Base-by-base conservation (phyloP, 2,329 filamentous ascomycete genomes). In the Sporothrix curviconia region DNA sequence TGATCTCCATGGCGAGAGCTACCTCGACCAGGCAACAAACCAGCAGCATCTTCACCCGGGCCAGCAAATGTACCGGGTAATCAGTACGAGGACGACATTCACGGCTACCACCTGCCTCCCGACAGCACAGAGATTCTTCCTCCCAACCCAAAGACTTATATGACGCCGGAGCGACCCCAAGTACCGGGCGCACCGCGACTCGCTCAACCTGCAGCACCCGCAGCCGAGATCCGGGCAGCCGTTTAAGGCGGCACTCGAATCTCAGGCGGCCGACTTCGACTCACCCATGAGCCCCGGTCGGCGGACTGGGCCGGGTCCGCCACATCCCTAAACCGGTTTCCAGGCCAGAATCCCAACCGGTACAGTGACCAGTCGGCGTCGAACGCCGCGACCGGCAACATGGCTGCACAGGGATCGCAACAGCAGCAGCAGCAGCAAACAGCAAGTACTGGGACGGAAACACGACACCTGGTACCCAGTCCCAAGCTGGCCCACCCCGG, bases 141-240 rank as follows among this genome's bases (percentile, higher is more conserved):
- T 15, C 76, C 76, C 0, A 77, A 78, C 3, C 73, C 82, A 6
- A 76, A 80, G 42, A 76, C 78, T 2, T 81, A 81, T 58, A 77
- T 80, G 66, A 78, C 78, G 4, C 74, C 76, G 30, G 85, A 82
- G 65, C n/a, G 86, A 91, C 64, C 87, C 88, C 47, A 92, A 92
- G 70, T 92, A 92, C 70, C 86, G 87, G 70, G 87, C 87, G 57
- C 87, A 92, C 69, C 85, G 89, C 64, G 89, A 92, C 72, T 91
- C 87, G 25, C 70, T 92, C 57, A 90, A 90, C 65, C 74, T 92
- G 39, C 84, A 90, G 67, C 89, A 92, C 70, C 89, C 89, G 6
- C 88, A 92, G 68, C 89, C 89, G 8, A 78, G 87, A 28, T 84
- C 82, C 17, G 88, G 88, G 0, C 84, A 88, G 67, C 84, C 85